These are phyloP conservation scores for Chlamydomonas reinhardtii DNA, from an alignment of 163 green algal genomes.

Conservation along the genomic window DNA sequence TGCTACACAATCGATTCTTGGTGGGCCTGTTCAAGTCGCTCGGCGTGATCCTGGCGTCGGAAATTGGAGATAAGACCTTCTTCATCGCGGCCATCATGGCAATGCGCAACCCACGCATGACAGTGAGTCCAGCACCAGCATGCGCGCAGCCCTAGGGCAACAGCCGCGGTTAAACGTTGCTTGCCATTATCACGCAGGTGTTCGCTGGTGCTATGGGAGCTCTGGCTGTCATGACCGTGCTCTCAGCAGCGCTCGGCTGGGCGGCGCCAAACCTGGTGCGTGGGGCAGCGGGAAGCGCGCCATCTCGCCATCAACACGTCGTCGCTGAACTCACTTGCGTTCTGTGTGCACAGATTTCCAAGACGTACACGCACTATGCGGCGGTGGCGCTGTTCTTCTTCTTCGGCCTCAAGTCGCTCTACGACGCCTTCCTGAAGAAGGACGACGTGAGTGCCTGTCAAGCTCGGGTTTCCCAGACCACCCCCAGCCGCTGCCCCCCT, in stretches of 20 bases:
- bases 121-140: constrained; percentile 53
- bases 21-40: constrained; percentile 57
- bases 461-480: neutral
- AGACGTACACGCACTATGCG: constrained; percentile 89
- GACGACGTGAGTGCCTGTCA: constrained; percentile 29
- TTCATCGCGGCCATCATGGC: constrained; percentile 95
- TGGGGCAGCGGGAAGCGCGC: constrained; percentile 9
- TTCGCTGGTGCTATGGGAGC: constrained; percentile 69
- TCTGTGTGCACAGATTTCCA: constrained; percentile 78
- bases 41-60: constrained; percentile 68
- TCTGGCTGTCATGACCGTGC: constrained; percentile 89
- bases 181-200: constrained; percentile 37
- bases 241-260: constrained; percentile 89
- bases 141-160: too few species aligned
- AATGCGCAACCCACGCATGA: constrained; percentile 78
- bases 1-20: constrained; percentile 48
- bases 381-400: constrained; percentile 89
- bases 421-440: constrained; percentile 71
- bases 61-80: constrained; percentile 95
- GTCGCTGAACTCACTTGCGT: neutral
- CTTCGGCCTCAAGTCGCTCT: constrained; percentile 87
- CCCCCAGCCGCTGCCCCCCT: neutral
- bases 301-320: neutral
- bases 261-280: constrained; percentile 87
- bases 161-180: too few species aligned